Base-by-base conservation (phyloP, 495 filamentous ascomycete species). In the Penicillium atrosanguineum region DNA sequence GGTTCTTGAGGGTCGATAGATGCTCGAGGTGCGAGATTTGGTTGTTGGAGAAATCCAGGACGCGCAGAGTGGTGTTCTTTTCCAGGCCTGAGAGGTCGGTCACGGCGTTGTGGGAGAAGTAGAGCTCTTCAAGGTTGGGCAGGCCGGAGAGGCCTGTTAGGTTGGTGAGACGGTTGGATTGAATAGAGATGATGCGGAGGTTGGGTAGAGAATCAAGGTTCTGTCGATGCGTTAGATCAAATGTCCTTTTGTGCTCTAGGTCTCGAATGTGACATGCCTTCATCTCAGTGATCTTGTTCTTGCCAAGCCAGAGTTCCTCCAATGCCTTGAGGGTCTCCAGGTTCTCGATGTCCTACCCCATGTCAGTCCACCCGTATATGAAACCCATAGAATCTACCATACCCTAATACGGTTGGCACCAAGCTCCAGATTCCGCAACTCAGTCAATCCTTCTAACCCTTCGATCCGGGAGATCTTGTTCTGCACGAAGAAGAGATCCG, bases 101-200 rank as follows among this genome's bases (percentile, higher is more conserved):
- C 39, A 99, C 76, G n/a, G 83, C 83, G 68, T 99, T 99, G 76
- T 99, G 90, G n/a, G 93, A 95, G 65, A 97, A 87, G 76, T 99
- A 96, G 44, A 99, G 79, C 68, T 99, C 94, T 75, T 97, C 90
- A 6, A 99, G 85, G 42, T 86, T 82, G n/a, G 82, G 75, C 4
- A 92, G 85, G 20, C 78, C 69, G 14, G 80, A 78, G 19, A 99
- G 81, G 45, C 90, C 90, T 36, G 83, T 75, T 47, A 99, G 84
- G 53, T 81, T 79, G 48, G 86, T 87, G 56, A 99, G 88, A 34
- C 94, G 89, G 73, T 99, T 99, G 37, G 92, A 95, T 75, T 99
- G 95, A 63, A 99, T 95, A 59, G 89, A 94, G 46, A 99, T 85
- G 58, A 97, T 89, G 56, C 84, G 85, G 50, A 99, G 85, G 70